Conservation (phyloP, 345 rosid species). For the Citrus trifoliata region DNA sequence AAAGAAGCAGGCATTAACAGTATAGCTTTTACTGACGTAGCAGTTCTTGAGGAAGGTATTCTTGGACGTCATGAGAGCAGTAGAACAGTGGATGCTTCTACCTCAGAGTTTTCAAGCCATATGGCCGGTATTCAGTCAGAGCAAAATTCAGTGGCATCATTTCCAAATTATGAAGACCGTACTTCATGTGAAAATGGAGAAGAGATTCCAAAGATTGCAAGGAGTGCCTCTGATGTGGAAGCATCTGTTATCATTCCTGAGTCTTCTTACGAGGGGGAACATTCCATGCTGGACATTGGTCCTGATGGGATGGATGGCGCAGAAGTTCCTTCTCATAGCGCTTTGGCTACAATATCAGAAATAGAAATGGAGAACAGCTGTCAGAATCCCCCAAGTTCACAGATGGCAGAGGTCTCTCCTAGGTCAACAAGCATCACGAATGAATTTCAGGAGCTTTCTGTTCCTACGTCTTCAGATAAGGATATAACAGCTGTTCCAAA, state of each 20-base stretch:
- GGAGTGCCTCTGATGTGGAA: slow-evolving; percentile 35
- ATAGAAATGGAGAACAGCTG: slow-evolving; percentile 47
- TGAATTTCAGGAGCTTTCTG: slow-evolving; percentile 42
- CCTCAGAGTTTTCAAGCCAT: slow-evolving; percentile 31
- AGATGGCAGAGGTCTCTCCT: slow-evolving; percentile 33
- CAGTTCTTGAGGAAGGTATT: slow-evolving; percentile 21
- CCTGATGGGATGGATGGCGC: slow-evolving; percentile 30
- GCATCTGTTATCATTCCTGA: slow-evolving; percentile 36
- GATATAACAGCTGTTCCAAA: slow-evolving; percentile 36
- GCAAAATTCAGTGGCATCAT: slow-evolving; percentile 29
- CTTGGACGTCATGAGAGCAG: slow-evolving; percentile 27
- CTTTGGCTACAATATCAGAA: slow-evolving; percentile 59
- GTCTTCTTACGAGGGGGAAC: slow-evolving; percentile 26
- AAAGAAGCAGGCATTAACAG: slow-evolving; percentile 25
- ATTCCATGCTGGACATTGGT: slow-evolving; percentile 16
- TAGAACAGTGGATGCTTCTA: slow-evolving; percentile 38
- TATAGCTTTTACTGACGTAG: slow-evolving; percentile 21
- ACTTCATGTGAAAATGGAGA: slow-evolving; percentile 38
- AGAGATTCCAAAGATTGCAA: slow-evolving; percentile 28
- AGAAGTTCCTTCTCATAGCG: slow-evolving; percentile 36
- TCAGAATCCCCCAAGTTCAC: slow-evolving; percentile 31
- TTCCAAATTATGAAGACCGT: slow-evolving; percentile 22
- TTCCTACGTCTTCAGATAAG: slow-evolving; percentile 26
- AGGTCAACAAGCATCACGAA: slow-evolving; percentile 33
- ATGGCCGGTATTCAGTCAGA: slow-evolving; percentile 31